Evolutionary conservation across 2,329 filamentous ascomycete species (phyloP), one percentile per base, ranked within the genome.

Genomic region (Aspergillus novoparasiticus): DNA sequence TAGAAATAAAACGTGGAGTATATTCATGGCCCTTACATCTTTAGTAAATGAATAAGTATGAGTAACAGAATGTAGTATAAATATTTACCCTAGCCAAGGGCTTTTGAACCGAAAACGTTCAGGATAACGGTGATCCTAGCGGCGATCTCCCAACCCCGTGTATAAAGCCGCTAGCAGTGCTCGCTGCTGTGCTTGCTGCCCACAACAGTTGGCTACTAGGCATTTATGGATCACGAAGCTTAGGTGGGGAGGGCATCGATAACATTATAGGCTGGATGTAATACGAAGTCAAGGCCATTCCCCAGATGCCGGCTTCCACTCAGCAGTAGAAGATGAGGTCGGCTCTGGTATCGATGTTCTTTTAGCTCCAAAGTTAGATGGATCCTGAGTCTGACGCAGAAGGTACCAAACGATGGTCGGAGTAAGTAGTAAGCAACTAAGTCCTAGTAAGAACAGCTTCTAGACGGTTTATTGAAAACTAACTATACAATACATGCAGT

Each of bases 61-160:
- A 23, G 30, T 14, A 23, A 54, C 51, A 12, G 21, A 34, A 34
- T 34, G n/a, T 43, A 46, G 21, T 53, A 6, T 23, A 12, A 39
- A 46, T 50, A 26, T 36, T 41, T 10, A 50, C 21, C n/a, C 23
- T 63, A 58, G 58, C 63, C 46, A 65, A 60, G 60, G 39, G 32
- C 58, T 19, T 46, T 60, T 53, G 39, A 61, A 26, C 61, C 57
- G 21, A 61, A 64, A 64, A 64, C 32, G 45, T 59, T 64, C 62
- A 65, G 57, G 54, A 60, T 46, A 65, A 67, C 59, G 67, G 68
- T 70, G 70, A 75, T 72, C 72, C 70, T 75, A 71, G 73, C 68
- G 72, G 70, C 70, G 73, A 75, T 75, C 73, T 66, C 60, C 60
- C 58, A 67, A 66, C 50, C 59, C 64, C 61, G 56, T 68, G 58